Evolutionary conservation across 371 early-diverging fungal species (phyloP).

Genomic region (Batkoa obscura): DNA sequence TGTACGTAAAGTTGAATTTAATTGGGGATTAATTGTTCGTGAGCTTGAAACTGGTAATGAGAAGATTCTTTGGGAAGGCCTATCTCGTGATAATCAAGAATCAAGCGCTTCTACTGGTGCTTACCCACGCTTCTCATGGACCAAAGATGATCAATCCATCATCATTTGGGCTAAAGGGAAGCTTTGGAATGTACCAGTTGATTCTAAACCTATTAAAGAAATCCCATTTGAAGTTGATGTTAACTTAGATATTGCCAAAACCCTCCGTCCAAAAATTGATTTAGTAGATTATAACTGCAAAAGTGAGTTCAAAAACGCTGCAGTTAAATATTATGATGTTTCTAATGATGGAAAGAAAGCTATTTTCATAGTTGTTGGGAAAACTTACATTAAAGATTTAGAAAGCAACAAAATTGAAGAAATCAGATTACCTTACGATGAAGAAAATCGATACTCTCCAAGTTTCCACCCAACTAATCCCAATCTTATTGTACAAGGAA

Average conservation of each 20-base stretch:
- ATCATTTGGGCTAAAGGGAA: constrained; percentile 1
- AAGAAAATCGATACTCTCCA: neutral
- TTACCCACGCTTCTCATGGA: neutral
- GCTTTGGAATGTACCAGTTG: neutral
- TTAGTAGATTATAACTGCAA: neutral
- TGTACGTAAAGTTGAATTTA: neutral
- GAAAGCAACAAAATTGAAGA: neutral
- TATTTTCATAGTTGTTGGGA: neutral
- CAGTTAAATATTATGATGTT: neutral
- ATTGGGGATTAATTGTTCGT: neutral
- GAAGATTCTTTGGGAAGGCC: neutral
- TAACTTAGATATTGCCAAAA: neutral
- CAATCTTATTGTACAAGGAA: neutral
- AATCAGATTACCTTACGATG: neutral
- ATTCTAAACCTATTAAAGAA: neutral
- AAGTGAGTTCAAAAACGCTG: neutral
- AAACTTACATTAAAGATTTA: neutral
- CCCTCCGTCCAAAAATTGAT: neutral
- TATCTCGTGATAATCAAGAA: constrained; percentile 2
- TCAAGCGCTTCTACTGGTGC: neutral
- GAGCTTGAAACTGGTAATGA: neutral
- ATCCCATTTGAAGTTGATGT: neutral
- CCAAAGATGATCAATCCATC: neutral
- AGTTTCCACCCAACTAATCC: neutral
- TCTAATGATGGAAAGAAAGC: neutral